Evolutionary conservation across 1,284 basidiomycete genomes (phyloP).

Genomic region (Puccinia polysora): DNA sequence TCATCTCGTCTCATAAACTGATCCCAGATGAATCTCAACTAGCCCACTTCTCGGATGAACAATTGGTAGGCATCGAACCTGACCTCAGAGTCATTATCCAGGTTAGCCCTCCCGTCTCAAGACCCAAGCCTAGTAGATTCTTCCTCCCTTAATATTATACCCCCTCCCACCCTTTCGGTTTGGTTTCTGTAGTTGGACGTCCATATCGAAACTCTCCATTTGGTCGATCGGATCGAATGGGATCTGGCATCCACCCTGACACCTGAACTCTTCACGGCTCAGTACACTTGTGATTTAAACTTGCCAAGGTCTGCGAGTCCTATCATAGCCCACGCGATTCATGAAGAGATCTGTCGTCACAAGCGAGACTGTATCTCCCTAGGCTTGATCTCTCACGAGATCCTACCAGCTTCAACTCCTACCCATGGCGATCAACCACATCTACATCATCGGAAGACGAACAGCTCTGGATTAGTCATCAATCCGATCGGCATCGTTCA

Average conservation of each 20-base stretch:
- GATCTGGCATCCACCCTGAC: slow-evolving; percentile 82
- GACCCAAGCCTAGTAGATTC: neutral
- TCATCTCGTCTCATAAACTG: slow-evolving; percentile 65
- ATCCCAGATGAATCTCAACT: slow-evolving; percentile 48
- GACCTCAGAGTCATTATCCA: slow-evolving; percentile 82
- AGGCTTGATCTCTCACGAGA: slow-evolving; percentile 62
- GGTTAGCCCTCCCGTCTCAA: slow-evolving; percentile 58
- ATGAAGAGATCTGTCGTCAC: slow-evolving; percentile 89
- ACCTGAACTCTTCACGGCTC: slow-evolving; percentile 75
- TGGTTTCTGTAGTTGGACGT: slow-evolving; percentile 72
- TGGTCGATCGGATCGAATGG: slow-evolving; percentile 96
- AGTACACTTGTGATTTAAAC: slow-evolving; percentile 79
- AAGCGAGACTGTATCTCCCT: slow-evolving; percentile 91
- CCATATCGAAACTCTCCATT: slow-evolving; percentile 85
- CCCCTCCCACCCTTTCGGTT: slow-evolving; percentile 10
- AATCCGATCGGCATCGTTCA: slow-evolving; percentile 48
- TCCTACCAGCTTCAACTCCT: neutral
- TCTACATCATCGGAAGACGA: no score
- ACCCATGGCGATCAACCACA: neutral
- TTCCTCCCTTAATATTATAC: neutral
- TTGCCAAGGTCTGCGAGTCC: slow-evolving; percentile 80
- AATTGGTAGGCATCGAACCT: slow-evolving; percentile 46
- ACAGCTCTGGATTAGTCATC: slow-evolving; percentile 54
- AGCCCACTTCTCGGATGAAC: slow-evolving; percentile 46
- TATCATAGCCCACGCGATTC: slow-evolving; percentile 83